Conservation (phyloP, 1,284 basidiomycete species). For the Thelephora terrestris region DNA sequence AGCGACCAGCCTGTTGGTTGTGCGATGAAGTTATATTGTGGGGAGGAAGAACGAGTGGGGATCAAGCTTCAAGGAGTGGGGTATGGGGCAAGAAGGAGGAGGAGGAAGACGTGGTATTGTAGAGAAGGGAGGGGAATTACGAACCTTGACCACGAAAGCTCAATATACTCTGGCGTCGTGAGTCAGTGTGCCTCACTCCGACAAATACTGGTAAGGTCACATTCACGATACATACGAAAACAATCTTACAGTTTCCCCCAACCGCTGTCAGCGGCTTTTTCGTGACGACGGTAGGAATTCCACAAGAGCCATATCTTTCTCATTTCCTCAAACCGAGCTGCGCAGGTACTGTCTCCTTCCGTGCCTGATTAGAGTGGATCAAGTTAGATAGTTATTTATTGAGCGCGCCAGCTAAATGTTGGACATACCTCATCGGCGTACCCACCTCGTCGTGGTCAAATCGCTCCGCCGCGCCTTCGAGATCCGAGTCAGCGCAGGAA, state of each 20-base stretch:
- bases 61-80: too few relatives aligned
- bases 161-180: too few relatives aligned
- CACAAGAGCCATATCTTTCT: constrained; percentile 86
- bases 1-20: too few relatives aligned
- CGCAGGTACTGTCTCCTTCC: constrained; percentile 88
- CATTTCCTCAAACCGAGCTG: constrained; percentile 85
- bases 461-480: constrained; percentile 76
- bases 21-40: too few relatives aligned
- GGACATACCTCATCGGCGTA: constrained; percentile 74
- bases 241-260: constrained; percentile 75
- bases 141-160: too few relatives aligned
- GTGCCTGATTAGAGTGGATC: constrained; percentile 36
- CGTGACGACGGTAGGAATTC: constrained; percentile 85
- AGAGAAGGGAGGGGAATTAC: too few relatives aligned
- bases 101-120: too few relatives aligned
- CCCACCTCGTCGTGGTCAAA: constrained; percentile 90
- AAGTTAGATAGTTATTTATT: not conserved
- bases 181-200: too few relatives aligned
- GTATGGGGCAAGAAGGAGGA: too few relatives aligned
- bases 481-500: constrained; percentile 8
- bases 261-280: constrained; percentile 82
- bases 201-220: too few relatives aligned
- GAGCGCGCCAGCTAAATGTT: not conserved
- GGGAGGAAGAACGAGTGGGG: too few relatives aligned
- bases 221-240: too few relatives aligned